These are phyloP conservation scores for Daldinia childiae DNA, from an alignment of 495 filamentous ascomycete species.

Conservation along the genomic window DNA sequence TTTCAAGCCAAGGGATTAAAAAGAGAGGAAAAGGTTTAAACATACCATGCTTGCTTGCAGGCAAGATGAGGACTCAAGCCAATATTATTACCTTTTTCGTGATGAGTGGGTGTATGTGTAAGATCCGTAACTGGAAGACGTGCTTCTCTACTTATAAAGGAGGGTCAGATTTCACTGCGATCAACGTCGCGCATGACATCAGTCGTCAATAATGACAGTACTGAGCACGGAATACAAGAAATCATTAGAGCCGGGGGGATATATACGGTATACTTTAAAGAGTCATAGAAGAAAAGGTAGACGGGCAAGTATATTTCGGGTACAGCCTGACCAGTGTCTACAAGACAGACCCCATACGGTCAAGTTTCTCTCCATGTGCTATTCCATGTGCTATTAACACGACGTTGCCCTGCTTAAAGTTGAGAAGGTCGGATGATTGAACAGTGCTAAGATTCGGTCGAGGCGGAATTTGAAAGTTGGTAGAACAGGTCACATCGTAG, in stretches of 20 bases:
- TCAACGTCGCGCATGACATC: slow-evolving; percentile 34
- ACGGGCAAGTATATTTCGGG: slow-evolving; percentile 20
- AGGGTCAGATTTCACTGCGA: slow-evolving; percentile 21
- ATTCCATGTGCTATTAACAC: slow-evolving; percentile 31
- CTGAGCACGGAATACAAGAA: slow-evolving; percentile 15
- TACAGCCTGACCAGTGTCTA: slow-evolving; percentile 31
- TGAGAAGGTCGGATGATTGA: slow-evolving; percentile 41
- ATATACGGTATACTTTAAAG: slow-evolving; percentile 29
- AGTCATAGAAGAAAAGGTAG: slow-evolving; percentile 28
- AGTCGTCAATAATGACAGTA: slow-evolving; percentile 24
- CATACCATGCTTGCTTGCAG: slow-evolving; percentile 47
- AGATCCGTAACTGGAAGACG: slow-evolving; percentile 22
- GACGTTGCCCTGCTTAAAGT: slow-evolving; percentile 25
- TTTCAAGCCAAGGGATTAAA: slow-evolving; percentile 25
- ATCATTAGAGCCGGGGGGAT: slow-evolving; percentile 24
- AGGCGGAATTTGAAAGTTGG: slow-evolving; percentile 16
- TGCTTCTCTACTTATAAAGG: slow-evolving; percentile 28
- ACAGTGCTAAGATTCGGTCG: slow-evolving; percentile 21
- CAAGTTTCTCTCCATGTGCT: slow-evolving; percentile 27
- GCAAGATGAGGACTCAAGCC: slow-evolving; percentile 29
- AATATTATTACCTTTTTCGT: slow-evolving; percentile 20
- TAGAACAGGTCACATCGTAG: slow-evolving; percentile 45
- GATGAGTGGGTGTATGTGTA: slow-evolving; percentile 14
- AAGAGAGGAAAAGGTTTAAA: slow-evolving; percentile 20
- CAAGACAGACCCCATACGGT: slow-evolving; percentile 17